phyloP scores from a whole-genome alignment of 108 stramenopile genomes.

The Poteriospumella lacustris region DNA sequence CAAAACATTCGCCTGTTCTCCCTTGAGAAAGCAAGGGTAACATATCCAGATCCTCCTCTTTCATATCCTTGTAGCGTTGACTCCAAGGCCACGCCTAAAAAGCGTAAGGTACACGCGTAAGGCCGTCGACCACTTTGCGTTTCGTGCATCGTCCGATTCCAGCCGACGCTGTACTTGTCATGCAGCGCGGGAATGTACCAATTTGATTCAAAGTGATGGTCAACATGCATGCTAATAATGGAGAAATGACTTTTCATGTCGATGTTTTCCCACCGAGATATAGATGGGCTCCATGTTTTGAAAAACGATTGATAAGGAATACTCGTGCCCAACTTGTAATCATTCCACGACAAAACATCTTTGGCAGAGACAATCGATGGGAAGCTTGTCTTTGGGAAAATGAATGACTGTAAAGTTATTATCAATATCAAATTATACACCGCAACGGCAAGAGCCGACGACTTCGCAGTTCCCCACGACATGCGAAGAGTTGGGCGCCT shows the following conservation, averaged over 20 bases:
- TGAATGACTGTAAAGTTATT: too few species aligned
- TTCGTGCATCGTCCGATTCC: not conserved
- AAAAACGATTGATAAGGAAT: too few species aligned
- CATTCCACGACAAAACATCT: too few species aligned
- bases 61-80: not conserved
- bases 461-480: too few species aligned
- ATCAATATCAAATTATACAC: too few species aligned
- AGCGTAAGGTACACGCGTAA: not conserved
- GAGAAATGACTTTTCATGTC: not conserved
- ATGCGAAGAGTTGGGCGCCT: too few species aligned
- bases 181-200: not conserved
- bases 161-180: not conserved
- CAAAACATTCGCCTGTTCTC: not conserved
- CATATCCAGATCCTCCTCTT: conserved; percentile 3
- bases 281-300: too few species aligned
- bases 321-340: too few species aligned
- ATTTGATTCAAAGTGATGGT: not conserved
- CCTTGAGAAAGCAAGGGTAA: not conserved
- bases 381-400: too few species aligned
- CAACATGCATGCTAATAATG: not conserved
- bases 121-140: not conserved
- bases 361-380: too few species aligned
- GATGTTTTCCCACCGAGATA: not conserved
- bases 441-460: too few species aligned
- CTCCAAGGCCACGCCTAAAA: not conserved